Evolutionary conservation across 495 filamentous ascomycete genomes (phyloP).

Genomic region (Hypoxylon crocopeplum): DNA sequence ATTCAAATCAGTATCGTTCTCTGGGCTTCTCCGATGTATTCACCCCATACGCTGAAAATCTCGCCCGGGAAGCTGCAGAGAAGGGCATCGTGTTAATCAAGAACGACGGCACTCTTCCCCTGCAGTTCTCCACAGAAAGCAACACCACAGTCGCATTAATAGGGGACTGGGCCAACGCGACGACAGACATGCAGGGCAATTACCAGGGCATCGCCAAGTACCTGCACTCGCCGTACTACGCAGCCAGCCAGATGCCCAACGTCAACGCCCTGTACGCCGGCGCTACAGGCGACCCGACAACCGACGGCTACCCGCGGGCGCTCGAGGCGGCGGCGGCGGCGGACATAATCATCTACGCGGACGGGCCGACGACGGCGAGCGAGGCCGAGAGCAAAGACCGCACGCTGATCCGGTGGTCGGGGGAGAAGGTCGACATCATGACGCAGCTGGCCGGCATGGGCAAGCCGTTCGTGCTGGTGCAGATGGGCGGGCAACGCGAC

Average conservation of each 20-base stretch:
- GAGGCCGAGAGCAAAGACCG: conserved; percentile 65
- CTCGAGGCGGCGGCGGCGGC: conserved; percentile 56
- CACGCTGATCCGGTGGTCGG: conserved; percentile 63
- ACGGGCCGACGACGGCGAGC: conserved; percentile 63
- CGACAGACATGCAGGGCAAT: conserved; percentile 64
- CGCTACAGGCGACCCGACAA: conserved; percentile 47
- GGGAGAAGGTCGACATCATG: conserved; percentile 63
- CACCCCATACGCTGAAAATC: conserved; percentile 55
- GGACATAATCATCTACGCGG: conserved; percentile 63
- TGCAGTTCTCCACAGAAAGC: conserved; percentile 54
- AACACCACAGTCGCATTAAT: conserved; percentile 60
- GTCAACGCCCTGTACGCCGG: conserved; percentile 52
- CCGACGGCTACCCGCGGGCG: conserved; percentile 48
- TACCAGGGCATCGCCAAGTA: conserved; percentile 58
- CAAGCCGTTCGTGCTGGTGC: conserved; percentile 64
- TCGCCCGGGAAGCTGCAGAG: conserved; percentile 65
- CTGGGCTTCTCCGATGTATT: conserved; percentile 60
- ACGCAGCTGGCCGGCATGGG: conserved; percentile 51
- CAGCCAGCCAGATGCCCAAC: conserved; percentile 53
- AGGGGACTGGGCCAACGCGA: conserved; percentile 66
- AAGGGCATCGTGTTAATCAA: conserved; percentile 67
- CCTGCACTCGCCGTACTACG: conserved; percentile 56
- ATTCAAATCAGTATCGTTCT: conserved; percentile 52
- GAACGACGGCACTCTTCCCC: conserved; percentile 59
- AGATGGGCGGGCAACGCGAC: conserved; percentile 58